These are phyloP conservation scores for Kodamaea hsintzibuensis DNA, from an alignment of 805 yeast species.

Conservation along the genomic window DNA sequence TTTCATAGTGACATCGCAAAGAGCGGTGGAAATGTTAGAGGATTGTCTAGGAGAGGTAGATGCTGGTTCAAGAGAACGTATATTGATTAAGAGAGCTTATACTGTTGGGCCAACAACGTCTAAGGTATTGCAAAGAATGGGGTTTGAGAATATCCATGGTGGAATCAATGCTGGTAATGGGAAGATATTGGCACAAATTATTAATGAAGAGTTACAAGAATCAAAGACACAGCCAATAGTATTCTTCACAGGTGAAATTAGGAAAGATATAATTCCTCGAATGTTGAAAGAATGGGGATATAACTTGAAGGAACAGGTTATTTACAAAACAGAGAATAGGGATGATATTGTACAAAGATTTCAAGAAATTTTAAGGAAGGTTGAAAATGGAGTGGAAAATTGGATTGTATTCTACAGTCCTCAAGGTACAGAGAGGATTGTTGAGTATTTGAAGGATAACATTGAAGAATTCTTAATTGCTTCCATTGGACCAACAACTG, in stretches of 20 bases:
- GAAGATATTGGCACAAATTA: slow-evolving; percentile 60
- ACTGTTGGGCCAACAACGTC: slow-evolving; percentile 94
- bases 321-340: slow-evolving; percentile 65
- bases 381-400: slow-evolving; percentile 16
- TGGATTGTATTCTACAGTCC: slow-evolving; percentile 93
- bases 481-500: slow-evolving; percentile 92
- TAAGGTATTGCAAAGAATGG: slow-evolving; percentile 53
- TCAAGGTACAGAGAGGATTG: slow-evolving; percentile 73
- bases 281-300: slow-evolving; percentile 47
- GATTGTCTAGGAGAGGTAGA: slow-evolving; percentile 38
- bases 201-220: slow-evolving; percentile 36
- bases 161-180: slow-evolving; percentile 85
- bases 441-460: slow-evolving; percentile 35
- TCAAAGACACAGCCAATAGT: slow-evolving; percentile 41
- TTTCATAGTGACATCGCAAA: slow-evolving; percentile 81
- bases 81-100: slow-evolving; percentile 58
- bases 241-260: slow-evolving; percentile 83
- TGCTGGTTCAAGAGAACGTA: slow-evolving; percentile 17
- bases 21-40: slow-evolving; percentile 83
- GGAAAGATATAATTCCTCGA: slow-evolving; percentile 79
- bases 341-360: slow-evolving; percentile 47
- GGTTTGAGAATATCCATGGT: slow-evolving; percentile 70
- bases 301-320: slow-evolving; percentile 56
- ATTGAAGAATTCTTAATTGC: slow-evolving; percentile 47
- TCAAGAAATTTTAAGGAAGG: slow-evolving; percentile 5